phyloP scores from a whole-genome alignment of 2,329 filamentous ascomycete genomes.

The Fusarium odoratissimum region DNA sequence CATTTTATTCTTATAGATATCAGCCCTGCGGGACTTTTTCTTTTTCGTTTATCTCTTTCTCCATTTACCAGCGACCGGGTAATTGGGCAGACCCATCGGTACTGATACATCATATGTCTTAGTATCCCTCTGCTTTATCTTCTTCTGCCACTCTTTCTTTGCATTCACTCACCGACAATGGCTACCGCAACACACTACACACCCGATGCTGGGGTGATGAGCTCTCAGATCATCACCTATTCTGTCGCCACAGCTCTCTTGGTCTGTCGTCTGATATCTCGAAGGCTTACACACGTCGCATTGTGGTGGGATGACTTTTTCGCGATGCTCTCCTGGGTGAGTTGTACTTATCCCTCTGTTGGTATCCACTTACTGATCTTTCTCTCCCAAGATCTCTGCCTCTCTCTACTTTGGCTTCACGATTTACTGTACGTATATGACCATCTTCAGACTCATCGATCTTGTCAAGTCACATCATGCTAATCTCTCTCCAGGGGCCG shows the following conservation, averaged over 20 bases:
- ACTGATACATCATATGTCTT: background rate
- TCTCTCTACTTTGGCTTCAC: constrained; percentile 26
- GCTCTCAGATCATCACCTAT: constrained; percentile 21
- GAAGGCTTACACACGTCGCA: constrained; percentile 21
- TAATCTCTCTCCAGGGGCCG: constrained; percentile 16
- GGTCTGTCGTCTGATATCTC: constrained; percentile 19
- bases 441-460: background rate
- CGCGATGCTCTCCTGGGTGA: constrained; percentile 22
- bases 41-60: background rate
- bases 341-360: background rate
- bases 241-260: constrained; percentile 15
- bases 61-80: background rate
- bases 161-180: background rate
- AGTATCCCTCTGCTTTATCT: background rate
- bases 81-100: background rate
- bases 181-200: background rate
- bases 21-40: background rate
- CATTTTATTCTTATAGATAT: background rate
- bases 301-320: constrained; percentile 33
- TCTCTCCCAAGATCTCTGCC: constrained; percentile 2
- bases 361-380: background rate
- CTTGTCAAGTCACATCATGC: background rate
- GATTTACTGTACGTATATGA: constrained; percentile 20
- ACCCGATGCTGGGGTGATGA: constrained; percentile 28
- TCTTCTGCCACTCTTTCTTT: background rate